These are phyloP conservation scores for Panaeolus cyanescens DNA, from an alignment of 768 basidiomycete species.

Conservation along the genomic window DNA sequence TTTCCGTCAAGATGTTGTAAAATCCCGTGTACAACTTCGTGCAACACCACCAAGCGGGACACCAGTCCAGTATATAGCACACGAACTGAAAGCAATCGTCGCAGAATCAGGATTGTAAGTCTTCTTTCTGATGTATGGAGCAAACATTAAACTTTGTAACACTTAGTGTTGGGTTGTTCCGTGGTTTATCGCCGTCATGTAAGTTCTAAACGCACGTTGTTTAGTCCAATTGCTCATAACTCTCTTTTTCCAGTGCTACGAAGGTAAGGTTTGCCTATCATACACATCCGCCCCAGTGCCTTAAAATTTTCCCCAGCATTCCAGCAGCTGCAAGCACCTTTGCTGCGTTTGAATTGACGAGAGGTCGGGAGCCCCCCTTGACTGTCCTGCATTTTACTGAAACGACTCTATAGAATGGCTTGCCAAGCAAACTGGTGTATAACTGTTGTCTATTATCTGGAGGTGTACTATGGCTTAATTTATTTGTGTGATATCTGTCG, in stretches of 20 bases:
- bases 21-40: conserved; percentile 87
- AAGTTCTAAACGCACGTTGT: conserved; percentile 36
- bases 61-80: conserved; percentile 74
- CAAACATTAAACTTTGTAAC: not conserved
- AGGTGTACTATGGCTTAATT: too few species aligned
- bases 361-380: conserved; percentile 57
- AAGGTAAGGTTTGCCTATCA: conserved; percentile 46
- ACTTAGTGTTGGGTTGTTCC: conserved; percentile 62
- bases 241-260: conserved; percentile 50
- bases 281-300: not conserved
- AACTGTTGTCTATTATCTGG: too few species aligned
- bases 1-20: conserved; percentile 72
- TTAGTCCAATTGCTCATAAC: not conserved
- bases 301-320: conserved; percentile 51
- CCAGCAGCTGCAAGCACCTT: conserved; percentile 93
- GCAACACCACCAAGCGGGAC: conserved; percentile 71
- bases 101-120: conserved; percentile 75
- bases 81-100: conserved; percentile 68
- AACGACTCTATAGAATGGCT: not conserved
- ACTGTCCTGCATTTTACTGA: not conserved
- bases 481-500: too few species aligned
- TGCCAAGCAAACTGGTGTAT: not conserved
- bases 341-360: conserved; percentile 82
- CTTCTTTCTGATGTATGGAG: not conserved
- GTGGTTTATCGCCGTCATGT: conserved; percentile 79